phyloP scores from a whole-genome alignment of 2,329 filamentous ascomycete species.

The Spiromastix sp. region DNA sequence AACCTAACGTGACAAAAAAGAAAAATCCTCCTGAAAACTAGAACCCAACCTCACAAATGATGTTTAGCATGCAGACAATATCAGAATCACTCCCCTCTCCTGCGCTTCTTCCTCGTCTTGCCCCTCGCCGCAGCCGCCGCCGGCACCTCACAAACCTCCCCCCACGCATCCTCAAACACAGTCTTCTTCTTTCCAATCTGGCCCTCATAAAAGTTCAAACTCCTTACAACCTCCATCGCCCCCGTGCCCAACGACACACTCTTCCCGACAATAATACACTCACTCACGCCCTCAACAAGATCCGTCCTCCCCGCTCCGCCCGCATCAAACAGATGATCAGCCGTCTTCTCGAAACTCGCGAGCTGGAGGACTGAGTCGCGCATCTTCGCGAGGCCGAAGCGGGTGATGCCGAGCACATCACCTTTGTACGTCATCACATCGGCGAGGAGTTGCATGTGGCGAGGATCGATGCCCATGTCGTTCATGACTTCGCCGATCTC shows the following conservation, averaged over 20 bases:
- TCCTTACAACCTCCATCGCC: constrained; percentile 77
- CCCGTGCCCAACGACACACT: constrained; percentile 86
- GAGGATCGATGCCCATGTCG: constrained; percentile 89
- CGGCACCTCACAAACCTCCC: constrained; percentile 18
- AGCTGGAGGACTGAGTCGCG: constrained; percentile 87
- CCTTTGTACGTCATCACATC: constrained; percentile 99
- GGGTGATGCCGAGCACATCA: constrained; percentile 89
- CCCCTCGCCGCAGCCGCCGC: constrained; percentile 10
- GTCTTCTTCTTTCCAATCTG: constrained; percentile 48
- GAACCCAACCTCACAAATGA: too few species aligned
- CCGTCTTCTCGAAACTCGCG: constrained; percentile 95
- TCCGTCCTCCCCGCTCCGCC: constrained; percentile 88
- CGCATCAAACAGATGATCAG: constrained; percentile 92
- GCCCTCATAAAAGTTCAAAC: constrained; percentile 55
- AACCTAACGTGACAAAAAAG: too few species aligned
- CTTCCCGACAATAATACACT: constrained; percentile 98
- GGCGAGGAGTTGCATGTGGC: constrained; percentile 93
- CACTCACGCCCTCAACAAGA: constrained; percentile 81
- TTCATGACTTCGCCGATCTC: constrained; percentile 88
- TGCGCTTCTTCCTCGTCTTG: constrained; percentile 9
- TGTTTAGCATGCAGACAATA: too few species aligned
- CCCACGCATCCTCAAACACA: constrained; percentile 57
- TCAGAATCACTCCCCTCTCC: not conserved
- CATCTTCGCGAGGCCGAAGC: constrained; percentile 95
- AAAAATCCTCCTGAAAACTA: too few species aligned